Percentiles rank a stretch among this genome's conserved stretches.
phyloP scores from a whole-genome alignment of 2,329 filamentous ascomycete species.

The Trichoderma sp. region DNA sequence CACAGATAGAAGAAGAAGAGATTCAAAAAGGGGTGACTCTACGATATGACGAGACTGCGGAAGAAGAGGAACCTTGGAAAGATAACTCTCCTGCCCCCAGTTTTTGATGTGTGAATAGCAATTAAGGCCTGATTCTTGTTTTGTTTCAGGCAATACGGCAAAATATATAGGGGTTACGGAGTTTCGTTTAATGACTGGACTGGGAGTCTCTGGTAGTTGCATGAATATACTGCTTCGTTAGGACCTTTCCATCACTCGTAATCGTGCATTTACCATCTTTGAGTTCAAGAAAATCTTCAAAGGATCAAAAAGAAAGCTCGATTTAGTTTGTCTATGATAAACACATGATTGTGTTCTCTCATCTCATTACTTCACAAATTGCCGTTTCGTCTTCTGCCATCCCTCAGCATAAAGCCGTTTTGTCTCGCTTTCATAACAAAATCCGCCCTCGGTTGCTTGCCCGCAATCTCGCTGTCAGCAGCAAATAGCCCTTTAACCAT shows the following conservation, averaged over 20 bases:
- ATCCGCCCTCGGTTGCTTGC: neutral
- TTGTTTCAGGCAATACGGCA: neutral
- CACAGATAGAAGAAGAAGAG: neutral
- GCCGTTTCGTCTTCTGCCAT: neutral
- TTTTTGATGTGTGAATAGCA: neutral
- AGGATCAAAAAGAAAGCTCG: neutral
- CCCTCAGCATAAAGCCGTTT: neutral
- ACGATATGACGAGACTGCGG: neutral
- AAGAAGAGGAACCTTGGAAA: neutral
- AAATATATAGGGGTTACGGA: neutral
- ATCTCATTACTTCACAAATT: neutral
- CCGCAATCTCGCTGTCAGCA: neutral
- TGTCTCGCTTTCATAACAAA: neutral
- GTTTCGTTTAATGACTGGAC: neutral
- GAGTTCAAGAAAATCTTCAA: neutral
- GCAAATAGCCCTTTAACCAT: neutral
- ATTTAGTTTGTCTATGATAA: neutral
- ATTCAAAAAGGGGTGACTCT: neutral
- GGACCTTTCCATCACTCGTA: neutral
- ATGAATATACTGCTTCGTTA: neutral
- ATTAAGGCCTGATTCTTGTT: neutral
- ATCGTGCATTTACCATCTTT: neutral
- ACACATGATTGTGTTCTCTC: neutral
- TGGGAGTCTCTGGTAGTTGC: neutral
- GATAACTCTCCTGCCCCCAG: neutral